Base-by-base conservation (phyloP, 2,329 filamentous ascomycete genomes). In the Geosmithia morbida region DNA sequence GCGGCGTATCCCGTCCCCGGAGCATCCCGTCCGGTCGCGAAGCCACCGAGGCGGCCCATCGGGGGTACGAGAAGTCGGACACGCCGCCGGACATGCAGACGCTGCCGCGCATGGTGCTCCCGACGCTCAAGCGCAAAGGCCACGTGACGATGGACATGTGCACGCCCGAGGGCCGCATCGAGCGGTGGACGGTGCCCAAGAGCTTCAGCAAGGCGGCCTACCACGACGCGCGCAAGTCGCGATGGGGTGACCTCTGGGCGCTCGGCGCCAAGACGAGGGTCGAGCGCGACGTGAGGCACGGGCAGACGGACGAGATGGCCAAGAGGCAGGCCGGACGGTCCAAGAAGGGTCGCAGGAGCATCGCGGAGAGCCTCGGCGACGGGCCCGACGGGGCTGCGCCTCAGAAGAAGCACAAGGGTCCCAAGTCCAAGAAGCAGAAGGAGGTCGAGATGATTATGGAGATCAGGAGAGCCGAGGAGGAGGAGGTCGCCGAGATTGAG, bases 231-330 rank as follows among this genome's bases (percentile, higher is more conserved):
- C 80, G 92, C 51, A 98, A 98, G 66, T 77, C 83, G 1, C 69
- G 68, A 47, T 97, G 90, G 92, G 92, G 92, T 40, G 92, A 97
- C 61, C 70, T 97, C 10, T 98, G 92, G 92, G 88, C 90, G 1
- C 71, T 97, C 0, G 92, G 92, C 0, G 90, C 89, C 19, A 97
- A 97, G 72, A 94, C 87, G 0, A 74, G 87, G 13, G 75, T 84
- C 3, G 59, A 64, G 2, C 70, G 85, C 44, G 70, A 67, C 14
- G 66, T 85, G 42, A 75, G 80, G 7, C 64, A 84, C 2, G 85
- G 85, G 46, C 59, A 51, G 65, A 64, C 47, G 59, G 59, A 33
- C 57, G 60, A 0, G 64, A 70, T 26, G 72, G 74, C 68, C 3
- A 67, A 72, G 46, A 63, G 70, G 8, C 62, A 55, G 2, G 52